phyloP scores from a whole-genome alignment of 2,329 filamentous ascomycete genomes.

The Colletotrichum godetiae region DNA sequence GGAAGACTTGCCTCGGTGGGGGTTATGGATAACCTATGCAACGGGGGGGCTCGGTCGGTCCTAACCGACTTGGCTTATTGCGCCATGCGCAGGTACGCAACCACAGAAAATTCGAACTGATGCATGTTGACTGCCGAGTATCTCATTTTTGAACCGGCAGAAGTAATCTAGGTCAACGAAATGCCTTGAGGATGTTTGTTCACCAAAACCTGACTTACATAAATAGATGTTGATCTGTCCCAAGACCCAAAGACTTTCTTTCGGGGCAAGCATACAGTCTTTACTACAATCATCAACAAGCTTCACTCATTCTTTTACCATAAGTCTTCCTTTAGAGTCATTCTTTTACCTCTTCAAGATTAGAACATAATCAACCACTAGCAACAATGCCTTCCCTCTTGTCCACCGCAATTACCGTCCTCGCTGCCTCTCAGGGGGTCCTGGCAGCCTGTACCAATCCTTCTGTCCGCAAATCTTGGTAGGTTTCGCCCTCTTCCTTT shows the following conservation, averaged over 20 bases:
- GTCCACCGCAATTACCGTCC: background rate
- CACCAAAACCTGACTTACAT: background rate
- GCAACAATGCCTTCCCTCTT: background rate
- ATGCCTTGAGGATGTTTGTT: background rate
- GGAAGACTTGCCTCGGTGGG: background rate
- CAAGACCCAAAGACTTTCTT: background rate
- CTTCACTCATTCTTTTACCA: background rate
- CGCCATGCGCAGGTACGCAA: background rate
- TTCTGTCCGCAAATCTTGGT: conserved; percentile 14
- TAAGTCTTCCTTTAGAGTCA: background rate
- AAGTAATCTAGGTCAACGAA: background rate
- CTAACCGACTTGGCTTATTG: background rate
- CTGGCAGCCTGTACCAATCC: conserved; percentile 12
- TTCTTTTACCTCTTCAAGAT: background rate
- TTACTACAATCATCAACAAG: background rate
- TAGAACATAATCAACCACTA: background rate
- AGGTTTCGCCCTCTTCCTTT: background rate
- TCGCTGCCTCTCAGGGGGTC: background rate
- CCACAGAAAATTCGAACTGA: background rate
- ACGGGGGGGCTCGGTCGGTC: background rate
- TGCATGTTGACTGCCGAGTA: background rate
- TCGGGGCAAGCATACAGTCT: background rate
- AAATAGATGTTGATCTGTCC: background rate
- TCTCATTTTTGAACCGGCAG: background rate
- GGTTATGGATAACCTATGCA: background rate